Conservation (phyloP, 176 grass and related monocot genomes). For the Carex littledalei region DNA sequence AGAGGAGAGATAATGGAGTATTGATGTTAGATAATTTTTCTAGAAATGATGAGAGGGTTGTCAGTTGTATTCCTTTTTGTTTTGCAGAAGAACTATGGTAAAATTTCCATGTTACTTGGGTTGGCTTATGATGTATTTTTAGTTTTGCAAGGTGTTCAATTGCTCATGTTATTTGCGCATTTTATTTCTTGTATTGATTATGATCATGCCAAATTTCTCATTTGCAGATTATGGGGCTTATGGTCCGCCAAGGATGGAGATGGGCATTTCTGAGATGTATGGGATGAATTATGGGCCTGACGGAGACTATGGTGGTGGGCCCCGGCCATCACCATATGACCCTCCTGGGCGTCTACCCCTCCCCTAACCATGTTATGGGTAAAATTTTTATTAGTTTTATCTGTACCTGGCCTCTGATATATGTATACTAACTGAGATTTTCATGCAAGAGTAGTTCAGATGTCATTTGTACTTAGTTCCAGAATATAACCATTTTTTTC, state of each 20-base stretch:
- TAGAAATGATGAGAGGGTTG: background rate
- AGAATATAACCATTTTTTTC: background rate
- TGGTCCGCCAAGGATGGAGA: background rate
- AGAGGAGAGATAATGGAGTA: background rate
- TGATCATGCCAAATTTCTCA: background rate
- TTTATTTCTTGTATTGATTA: background rate
- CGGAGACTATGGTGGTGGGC: background rate
- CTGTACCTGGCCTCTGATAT: background rate
- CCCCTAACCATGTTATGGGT: background rate
- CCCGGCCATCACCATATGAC: background rate
- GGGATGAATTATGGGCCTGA: constrained; percentile 1
- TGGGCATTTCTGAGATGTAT: background rate
- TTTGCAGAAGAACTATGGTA: background rate
- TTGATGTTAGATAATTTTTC: background rate
- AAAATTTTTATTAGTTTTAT: background rate
- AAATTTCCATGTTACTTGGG: background rate
- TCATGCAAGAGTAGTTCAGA: background rate
- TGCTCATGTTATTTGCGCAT: background rate
- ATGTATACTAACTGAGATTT: background rate
- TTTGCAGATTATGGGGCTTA: constrained; percentile 4
- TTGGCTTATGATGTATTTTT: background rate
- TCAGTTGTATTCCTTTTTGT: background rate
- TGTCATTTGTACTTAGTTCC: background rate
- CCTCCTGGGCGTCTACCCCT: background rate
- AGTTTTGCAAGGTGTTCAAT: background rate